Evolutionary conservation across 1,284 basidiomycete genomes (phyloP).

Genomic region (Sutorius eximius): DNA sequence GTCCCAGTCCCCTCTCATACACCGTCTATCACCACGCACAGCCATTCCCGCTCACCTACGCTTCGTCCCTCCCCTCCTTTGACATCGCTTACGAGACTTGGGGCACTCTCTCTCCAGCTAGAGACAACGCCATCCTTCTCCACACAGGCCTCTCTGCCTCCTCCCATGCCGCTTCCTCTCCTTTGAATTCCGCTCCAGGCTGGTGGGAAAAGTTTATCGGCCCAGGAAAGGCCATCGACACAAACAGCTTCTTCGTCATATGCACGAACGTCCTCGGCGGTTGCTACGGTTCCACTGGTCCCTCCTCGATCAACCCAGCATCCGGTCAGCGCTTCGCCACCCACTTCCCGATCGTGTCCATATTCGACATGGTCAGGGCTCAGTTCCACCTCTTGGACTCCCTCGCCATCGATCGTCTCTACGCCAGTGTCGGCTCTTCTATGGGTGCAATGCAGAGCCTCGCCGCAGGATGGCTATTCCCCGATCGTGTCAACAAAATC

Average conservation of each 20-base stretch:
- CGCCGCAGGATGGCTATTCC: constrained; percentile 92
- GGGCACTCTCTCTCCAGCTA: constrained; percentile 79
- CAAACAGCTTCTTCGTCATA: constrained; percentile 88
- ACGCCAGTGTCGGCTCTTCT: constrained; percentile 89
- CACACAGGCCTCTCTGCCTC: constrained; percentile 96
- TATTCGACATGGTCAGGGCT: constrained; percentile 96
- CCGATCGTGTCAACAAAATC: constrained; percentile 84
- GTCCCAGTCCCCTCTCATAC: constrained; percentile 72
- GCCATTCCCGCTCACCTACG: constrained; percentile 76
- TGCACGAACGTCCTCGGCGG: constrained; percentile 98
- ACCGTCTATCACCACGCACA: constrained; percentile 59
- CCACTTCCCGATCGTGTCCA: constrained; percentile 85
- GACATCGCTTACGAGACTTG: constrained; percentile 97
- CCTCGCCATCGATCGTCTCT: constrained; percentile 82
- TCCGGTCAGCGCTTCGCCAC: constrained; percentile 83
- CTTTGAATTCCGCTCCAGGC: constrained; percentile 77
- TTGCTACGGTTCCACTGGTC: constrained; percentile 96
- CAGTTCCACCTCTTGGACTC: constrained; percentile 89
- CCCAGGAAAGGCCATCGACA: constrained; percentile 91
- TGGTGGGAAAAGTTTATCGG: constrained; percentile 99
- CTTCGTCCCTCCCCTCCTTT: constrained; percentile 70
- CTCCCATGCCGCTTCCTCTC: constrained; percentile 89
- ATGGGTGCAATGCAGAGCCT: constrained; percentile 99
- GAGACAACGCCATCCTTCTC: constrained; percentile 92
- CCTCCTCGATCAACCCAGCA: constrained; percentile 73